Evolutionary conservation across 768 basidiomycete genomes (phyloP).

Genomic region (Kwoniella mangroviensis): DNA sequence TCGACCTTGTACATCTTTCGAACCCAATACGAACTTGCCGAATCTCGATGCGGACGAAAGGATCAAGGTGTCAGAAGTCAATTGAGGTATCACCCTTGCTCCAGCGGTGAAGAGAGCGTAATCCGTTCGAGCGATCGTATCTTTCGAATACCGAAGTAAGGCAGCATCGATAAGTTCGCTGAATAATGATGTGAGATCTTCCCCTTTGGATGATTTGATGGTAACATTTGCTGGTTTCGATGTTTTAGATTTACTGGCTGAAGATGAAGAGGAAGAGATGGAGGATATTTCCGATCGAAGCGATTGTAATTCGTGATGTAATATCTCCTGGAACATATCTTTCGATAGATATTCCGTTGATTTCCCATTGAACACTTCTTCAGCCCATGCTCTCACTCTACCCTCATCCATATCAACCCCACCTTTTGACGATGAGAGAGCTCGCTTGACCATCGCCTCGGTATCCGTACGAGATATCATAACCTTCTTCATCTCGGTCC

Average conservation of each 20-base stretch:
- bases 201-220: slow-evolving; percentile 60
- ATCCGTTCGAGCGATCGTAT: slow-evolving; percentile 79
- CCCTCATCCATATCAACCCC: slow-evolving; percentile 51
- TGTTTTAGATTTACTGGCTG: not conserved
- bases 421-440: slow-evolving; percentile 18
- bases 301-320: slow-evolving; percentile 55
- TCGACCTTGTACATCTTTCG: slow-evolving; percentile 64
- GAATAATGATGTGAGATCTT: slow-evolving; percentile 73
- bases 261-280: slow-evolving; percentile 10
- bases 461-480: slow-evolving; percentile 51
- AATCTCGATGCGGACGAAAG: slow-evolving; percentile 61
- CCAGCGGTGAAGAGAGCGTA: slow-evolving; percentile 84
- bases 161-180: slow-evolving; percentile 76
- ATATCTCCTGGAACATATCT: slow-evolving; percentile 54
- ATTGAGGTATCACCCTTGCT: slow-evolving; percentile 74
- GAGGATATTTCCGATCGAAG: slow-evolving; percentile 29
- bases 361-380: slow-evolving; percentile 48
- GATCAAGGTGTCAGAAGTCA: slow-evolving; percentile 81
- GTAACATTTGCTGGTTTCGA: slow-evolving; percentile 22
- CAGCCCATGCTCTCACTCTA: slow-evolving; percentile 53
- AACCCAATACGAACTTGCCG: slow-evolving; percentile 62
- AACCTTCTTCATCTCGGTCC: slow-evolving; percentile 58
- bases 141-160: slow-evolving; percentile 72
- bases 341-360: slow-evolving; percentile 54
- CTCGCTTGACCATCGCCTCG: slow-evolving; percentile 40